A percentile compares a stretch with the other conserved stretches of the same genome.
Conservation (phyloP, 305 asterid genomes). For the Stenogyne calaminthoides region DNA sequence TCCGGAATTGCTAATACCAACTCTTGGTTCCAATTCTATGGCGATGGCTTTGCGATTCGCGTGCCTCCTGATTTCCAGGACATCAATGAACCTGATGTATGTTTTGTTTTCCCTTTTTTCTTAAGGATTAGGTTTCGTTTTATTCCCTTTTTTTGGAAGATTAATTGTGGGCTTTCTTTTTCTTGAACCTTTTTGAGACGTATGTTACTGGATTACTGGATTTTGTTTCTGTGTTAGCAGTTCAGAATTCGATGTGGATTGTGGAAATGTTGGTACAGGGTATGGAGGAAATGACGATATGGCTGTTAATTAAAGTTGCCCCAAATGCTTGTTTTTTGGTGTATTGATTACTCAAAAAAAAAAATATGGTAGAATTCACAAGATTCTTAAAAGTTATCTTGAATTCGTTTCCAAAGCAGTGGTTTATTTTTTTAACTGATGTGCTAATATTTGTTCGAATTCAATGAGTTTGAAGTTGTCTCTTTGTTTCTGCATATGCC, state of each 20-base stretch:
- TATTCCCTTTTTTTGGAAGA: background rate
- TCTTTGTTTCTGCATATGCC: background rate
- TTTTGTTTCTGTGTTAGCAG: background rate
- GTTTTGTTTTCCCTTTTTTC: background rate
- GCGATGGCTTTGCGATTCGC: conserved; percentile 86
- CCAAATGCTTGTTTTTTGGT: background rate
- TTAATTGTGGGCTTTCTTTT: background rate
- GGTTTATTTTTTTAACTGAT: too few species aligned
- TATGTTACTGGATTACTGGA: background rate
- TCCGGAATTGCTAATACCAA: conserved; percentile 81
- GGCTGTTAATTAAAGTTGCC: background rate
- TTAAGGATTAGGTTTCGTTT: background rate
- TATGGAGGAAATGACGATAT: background rate
- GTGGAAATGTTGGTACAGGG: background rate
- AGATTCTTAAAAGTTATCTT: background rate
- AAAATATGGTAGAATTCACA: background rate
- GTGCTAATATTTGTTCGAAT: background rate
- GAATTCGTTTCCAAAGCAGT: background rate
- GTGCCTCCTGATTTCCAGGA: conserved; percentile 88
- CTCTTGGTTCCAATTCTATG: conserved; percentile 89
- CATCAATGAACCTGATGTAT: conserved; percentile 82
- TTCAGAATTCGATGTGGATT: background rate
- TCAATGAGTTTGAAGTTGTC: background rate
- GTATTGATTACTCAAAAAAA: background rate
- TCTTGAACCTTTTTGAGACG: too few species aligned